Conservation (phyloP, 2,329 filamentous ascomycete species). For the Trichocomaceae sp. region DNA sequence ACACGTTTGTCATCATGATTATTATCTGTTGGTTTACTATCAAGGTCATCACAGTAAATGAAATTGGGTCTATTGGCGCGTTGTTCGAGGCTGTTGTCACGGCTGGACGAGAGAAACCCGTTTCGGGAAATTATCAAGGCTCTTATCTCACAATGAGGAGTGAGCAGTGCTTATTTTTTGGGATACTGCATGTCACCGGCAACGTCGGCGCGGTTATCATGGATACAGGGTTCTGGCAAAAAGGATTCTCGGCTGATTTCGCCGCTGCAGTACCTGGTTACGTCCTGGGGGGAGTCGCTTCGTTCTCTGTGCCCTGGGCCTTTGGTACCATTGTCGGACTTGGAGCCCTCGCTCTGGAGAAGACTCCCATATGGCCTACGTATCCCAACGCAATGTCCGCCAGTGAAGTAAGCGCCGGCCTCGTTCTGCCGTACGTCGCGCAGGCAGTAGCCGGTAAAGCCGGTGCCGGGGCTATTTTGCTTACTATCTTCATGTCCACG, state of each 20-base stretch:
- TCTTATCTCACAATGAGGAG: constrained; percentile 48
- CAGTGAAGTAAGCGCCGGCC: constrained; percentile 9
- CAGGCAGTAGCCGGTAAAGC: constrained; percentile 10
- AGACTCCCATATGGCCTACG: constrained; percentile 47
- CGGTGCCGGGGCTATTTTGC: constrained; percentile 3
- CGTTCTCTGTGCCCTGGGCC: constrained; percentile 51
- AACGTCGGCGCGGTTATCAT: constrained; percentile 52
- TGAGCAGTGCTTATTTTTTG: constrained; percentile 42
- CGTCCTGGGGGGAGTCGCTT: constrained; percentile 47
- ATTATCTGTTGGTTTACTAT: constrained; percentile 42
- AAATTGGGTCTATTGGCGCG: constrained; percentile 44
- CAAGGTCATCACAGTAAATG: constrained; percentile 40
- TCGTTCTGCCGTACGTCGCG: constrained; percentile 10
- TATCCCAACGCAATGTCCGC: constrained; percentile 34
- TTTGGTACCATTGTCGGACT: constrained; percentile 48
- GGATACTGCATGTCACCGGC: constrained; percentile 43
- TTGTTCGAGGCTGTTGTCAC: constrained; percentile 48
- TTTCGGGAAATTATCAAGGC: constrained; percentile 48
- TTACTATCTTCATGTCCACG: constrained; percentile 9
- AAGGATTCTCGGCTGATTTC: constrained; percentile 45
- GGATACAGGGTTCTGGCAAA: constrained; percentile 50
- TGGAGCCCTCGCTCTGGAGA: constrained; percentile 44
- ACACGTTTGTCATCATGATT: constrained; percentile 9
- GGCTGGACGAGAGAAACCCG: constrained; percentile 40
- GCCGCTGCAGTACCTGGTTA: constrained; percentile 48